Conservation (phyloP, 176 grass and related monocot species). For the Bolboschoenus planiculmis region DNA sequence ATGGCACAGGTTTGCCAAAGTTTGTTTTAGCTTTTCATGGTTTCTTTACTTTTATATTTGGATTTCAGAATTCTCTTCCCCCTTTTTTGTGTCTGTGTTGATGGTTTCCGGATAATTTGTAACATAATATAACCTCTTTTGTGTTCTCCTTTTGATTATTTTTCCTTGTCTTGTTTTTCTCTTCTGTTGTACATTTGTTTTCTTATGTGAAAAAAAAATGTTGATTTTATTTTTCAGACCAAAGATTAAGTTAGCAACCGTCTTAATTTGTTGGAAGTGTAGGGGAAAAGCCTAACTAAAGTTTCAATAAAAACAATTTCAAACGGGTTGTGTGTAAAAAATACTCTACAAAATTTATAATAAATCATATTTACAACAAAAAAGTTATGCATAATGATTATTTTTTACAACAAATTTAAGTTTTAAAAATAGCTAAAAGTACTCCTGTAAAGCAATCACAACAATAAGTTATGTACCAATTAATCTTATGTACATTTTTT, state of each 20-base stretch:
- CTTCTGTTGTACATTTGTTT: background rate
- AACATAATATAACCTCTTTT: background rate
- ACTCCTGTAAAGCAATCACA: background rate
- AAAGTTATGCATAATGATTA: background rate
- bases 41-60: no score
- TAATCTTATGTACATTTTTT: no score
- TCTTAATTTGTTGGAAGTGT: background rate
- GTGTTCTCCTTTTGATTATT: background rate
- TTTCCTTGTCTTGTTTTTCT: background rate
- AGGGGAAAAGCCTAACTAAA: background rate
- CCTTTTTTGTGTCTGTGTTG: background rate
- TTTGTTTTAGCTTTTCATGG: background rate
- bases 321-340: background rate
- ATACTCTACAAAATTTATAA: background rate
- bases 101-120: background rate
- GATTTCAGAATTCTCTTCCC: background rate
- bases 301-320: background rate
- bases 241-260: background rate
- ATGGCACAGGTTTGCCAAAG: background rate
- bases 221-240: background rate
- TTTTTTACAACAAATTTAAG: background rate
- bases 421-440: background rate
- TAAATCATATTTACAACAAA: background rate
- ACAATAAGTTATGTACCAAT: background rate
- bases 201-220: background rate